Evolutionary conservation across 805 yeast genomes (phyloP).

Genomic region (Sugiyamaella qingdaonensis): DNA sequence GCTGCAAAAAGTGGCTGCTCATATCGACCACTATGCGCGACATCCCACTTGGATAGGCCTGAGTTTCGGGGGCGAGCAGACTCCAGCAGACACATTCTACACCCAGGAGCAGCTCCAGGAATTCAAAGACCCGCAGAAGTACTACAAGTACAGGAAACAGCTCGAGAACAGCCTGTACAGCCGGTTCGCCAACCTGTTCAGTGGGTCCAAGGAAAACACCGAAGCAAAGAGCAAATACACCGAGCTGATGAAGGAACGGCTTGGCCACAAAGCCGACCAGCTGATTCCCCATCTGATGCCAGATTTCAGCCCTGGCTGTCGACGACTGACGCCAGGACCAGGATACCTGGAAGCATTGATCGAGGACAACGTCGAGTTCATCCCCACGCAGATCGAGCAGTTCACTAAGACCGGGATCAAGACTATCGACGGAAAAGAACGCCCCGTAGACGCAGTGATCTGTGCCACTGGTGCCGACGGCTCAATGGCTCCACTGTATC

Average conservation of each 20-base stretch:
- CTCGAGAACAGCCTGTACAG: slow-evolving; percentile 7
- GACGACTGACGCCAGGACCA: slow-evolving; percentile 22
- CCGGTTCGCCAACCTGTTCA: slow-evolving; percentile 7
- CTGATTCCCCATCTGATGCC: slow-evolving; percentile 18
- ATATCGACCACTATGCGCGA: slow-evolving; percentile 17
- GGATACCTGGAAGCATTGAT: slow-evolving; percentile 21
- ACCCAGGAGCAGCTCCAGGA: slow-evolving; percentile 9
- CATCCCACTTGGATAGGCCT: slow-evolving; percentile 17
- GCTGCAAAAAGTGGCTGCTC: slow-evolving; percentile 7
- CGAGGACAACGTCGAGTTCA: slow-evolving; percentile 21
- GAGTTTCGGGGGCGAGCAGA: slow-evolving; percentile 8
- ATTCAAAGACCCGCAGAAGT: slow-evolving; percentile 11
- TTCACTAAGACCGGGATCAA: slow-evolving; percentile 19
- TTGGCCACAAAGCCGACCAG: slow-evolving; percentile 12
- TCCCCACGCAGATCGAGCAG: slow-evolving; percentile 12
- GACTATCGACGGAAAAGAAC: slow-evolving; percentile 18
- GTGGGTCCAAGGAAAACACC: slow-evolving; percentile 6
- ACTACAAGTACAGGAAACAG: slow-evolving; percentile 7
- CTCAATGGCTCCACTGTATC: slow-evolving; percentile 8
- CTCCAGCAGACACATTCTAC: slow-evolving; percentile 8
- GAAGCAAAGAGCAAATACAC: slow-evolving; percentile 2
- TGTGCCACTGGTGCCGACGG: slow-evolving; percentile 15
- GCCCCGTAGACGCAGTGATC: slow-evolving; percentile 11
- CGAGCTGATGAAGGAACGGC: slow-evolving; percentile 7
- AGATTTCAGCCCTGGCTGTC: slow-evolving; percentile 19